Evolutionary conservation across 768 basidiomycete genomes (phyloP).

Genomic region (Pholiota molesta): DNA sequence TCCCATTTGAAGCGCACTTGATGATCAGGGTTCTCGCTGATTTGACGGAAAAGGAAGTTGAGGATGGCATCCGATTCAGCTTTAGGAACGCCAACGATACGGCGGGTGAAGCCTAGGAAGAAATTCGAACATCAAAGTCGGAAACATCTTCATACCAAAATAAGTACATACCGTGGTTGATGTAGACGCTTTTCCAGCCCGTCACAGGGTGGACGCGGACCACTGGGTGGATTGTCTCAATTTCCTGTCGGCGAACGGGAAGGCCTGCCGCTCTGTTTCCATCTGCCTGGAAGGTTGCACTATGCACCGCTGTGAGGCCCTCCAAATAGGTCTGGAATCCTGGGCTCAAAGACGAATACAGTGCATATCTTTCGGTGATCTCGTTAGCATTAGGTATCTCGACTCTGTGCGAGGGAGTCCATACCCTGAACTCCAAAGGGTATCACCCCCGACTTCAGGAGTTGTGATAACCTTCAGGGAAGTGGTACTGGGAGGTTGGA

Average conservation of each 20-base stretch:
- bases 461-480: slow-evolving; percentile 74
- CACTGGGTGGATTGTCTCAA: slow-evolving; percentile 78
- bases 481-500: slow-evolving; percentile 80
- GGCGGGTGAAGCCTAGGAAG: slow-evolving; percentile 70
- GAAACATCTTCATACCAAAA: not conserved
- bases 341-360: slow-evolving; percentile 83
- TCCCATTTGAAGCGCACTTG: slow-evolving; percentile 83
- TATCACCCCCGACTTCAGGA: slow-evolving; percentile 78
- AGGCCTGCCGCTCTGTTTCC: slow-evolving; percentile 71
- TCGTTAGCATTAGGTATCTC: not conserved
- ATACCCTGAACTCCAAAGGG: slow-evolving; percentile 80
- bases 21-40: slow-evolving; percentile 70
- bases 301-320: slow-evolving; percentile 72
- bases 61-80: slow-evolving; percentile 79
- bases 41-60: slow-evolving; percentile 69
- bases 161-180: slow-evolving; percentile 63
- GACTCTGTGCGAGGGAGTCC: slow-evolving; percentile 17
- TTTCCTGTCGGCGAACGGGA: slow-evolving; percentile 66
- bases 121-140: not conserved
- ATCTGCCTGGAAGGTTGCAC: slow-evolving; percentile 76
- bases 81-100: slow-evolving; percentile 79
- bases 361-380: slow-evolving; percentile 56
- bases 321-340: slow-evolving; percentile 79
- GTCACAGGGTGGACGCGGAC: slow-evolving; percentile 86
- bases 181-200: slow-evolving; percentile 82